These are phyloP conservation scores for Scorias spongiosa DNA, from an alignment of 2,329 filamentous ascomycete species.

Conservation along the genomic window DNA sequence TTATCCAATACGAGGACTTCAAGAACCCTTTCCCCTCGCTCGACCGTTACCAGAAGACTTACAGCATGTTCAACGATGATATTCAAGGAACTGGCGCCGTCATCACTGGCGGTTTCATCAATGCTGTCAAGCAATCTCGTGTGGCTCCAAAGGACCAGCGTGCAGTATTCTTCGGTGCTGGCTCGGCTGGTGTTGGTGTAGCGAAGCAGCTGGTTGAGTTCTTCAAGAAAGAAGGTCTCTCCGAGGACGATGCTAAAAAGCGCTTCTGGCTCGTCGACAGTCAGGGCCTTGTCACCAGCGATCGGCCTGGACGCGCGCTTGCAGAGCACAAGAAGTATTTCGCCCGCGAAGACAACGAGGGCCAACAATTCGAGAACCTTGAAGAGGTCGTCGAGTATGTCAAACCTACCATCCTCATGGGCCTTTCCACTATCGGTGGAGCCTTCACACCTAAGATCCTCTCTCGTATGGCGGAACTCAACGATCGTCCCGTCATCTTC, in stretches of 20 bases:
- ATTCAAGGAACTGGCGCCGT: constrained; percentile 96
- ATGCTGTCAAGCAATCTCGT: constrained; percentile 66
- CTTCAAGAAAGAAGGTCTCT: constrained; percentile 83
- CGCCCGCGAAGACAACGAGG: constrained; percentile 48
- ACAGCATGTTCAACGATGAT: constrained; percentile 97
- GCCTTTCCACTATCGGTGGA: constrained; percentile 84
- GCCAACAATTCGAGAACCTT: constrained; percentile 57
- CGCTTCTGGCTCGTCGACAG: constrained; percentile 98
- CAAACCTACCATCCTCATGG: constrained; percentile 86
- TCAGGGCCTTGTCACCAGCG: constrained; percentile 70
- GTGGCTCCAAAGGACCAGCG: constrained; percentile 80
- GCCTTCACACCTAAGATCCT: constrained; percentile 84
- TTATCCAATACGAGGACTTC: constrained; percentile 94
- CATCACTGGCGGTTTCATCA: constrained; percentile 69
- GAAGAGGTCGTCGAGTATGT: constrained; percentile 90
- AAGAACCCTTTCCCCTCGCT: constrained; percentile 94
- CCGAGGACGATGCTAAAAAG: constrained; percentile 69
- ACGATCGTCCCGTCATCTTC: constrained; percentile 64
- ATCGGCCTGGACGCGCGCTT: constrained; percentile 74
- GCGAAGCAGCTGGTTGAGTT: constrained; percentile 96
- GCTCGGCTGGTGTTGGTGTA: constrained; percentile 89
- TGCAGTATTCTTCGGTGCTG: constrained; percentile 90
- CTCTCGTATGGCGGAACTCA: constrained; percentile 41
- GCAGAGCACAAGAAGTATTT: constrained; percentile 70
- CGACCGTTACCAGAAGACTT: constrained; percentile 70